These are phyloP conservation scores for Hypoxylon cercidicola DNA, from an alignment of 495 filamentous ascomycete genomes.

Conservation along the genomic window DNA sequence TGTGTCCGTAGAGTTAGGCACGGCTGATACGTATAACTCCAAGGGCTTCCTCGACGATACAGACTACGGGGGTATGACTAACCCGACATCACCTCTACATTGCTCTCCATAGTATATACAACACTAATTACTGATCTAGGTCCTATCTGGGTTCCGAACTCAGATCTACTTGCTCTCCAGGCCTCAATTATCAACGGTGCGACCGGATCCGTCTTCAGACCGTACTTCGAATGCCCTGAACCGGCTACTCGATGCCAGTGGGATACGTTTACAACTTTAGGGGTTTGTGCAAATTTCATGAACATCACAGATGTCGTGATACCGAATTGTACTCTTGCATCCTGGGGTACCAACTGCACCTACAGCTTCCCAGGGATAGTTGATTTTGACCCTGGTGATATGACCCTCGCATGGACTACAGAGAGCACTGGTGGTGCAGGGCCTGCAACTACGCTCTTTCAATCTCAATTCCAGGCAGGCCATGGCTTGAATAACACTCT, in stretches of 20 bases:
- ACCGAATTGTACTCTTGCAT: neutral
- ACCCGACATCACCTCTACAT: neutral
- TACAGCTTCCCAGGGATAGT: slow-evolving; percentile 13
- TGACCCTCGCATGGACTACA: slow-evolving; percentile 12
- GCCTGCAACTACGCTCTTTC: slow-evolving; percentile 13
- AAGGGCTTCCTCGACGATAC: slow-evolving; percentile 15
- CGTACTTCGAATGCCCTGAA: slow-evolving; percentile 18
- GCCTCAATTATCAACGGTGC: slow-evolving; percentile 18
- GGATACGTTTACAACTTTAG: slow-evolving; percentile 24
- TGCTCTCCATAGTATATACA: neutral
- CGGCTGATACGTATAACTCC: slow-evolving; percentile 6
- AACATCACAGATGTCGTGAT: slow-evolving; percentile 6
- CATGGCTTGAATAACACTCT: neutral
- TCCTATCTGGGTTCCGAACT: slow-evolving; percentile 7
- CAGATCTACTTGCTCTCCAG: slow-evolving; percentile 13
- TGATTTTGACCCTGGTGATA: neutral
- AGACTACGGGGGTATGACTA: neutral
- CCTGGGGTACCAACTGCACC: slow-evolving; percentile 4
- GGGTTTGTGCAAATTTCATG: slow-evolving; percentile 8
- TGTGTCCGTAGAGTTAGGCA: slow-evolving; percentile 8
- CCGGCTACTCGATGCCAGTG: slow-evolving; percentile 19
- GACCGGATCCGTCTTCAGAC: slow-evolving; percentile 15
- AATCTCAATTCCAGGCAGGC: neutral
- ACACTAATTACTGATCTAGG: slow-evolving; percentile 5
- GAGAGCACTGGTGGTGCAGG: neutral